Conservation (phyloP, 805 yeast species). For the Cyberlindnera americana region DNA sequence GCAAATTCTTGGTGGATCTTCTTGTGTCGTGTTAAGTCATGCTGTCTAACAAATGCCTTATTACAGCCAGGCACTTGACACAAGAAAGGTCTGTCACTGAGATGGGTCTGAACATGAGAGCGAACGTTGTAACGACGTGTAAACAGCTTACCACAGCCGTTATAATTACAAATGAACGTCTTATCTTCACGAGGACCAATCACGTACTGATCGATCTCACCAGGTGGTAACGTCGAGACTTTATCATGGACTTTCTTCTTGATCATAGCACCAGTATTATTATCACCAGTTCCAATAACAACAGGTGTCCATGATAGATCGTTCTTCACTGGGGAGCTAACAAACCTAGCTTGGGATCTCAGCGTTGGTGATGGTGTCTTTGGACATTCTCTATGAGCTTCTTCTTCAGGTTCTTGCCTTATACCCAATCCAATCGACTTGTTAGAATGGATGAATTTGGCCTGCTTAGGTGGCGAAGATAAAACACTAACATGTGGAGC, state of each 20-base stretch:
- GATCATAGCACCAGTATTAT: constrained; percentile 1
- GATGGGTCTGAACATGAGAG: constrained; percentile 94
- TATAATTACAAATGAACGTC: constrained; percentile 68
- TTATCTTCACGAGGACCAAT: constrained; percentile 74
- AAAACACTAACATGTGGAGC: not conserved
- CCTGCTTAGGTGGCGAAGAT: constrained; percentile 13
- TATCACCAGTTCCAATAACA: constrained; percentile 14
- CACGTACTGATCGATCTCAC: constrained; percentile 80
- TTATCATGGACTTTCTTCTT: constrained; percentile 28
- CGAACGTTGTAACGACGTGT: constrained; percentile 88
- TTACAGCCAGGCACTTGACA: constrained; percentile 65
- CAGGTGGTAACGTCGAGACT: constrained; percentile 75
- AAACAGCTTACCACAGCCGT: constrained; percentile 78
- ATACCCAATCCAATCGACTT: constrained; percentile 15
- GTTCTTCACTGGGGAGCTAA: constrained; percentile 15
- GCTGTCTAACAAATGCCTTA: constrained; percentile 90
- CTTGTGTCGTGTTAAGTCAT: constrained; percentile 86
- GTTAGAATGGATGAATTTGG: constrained; percentile 12
- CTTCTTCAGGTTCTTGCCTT: constrained; percentile 23
- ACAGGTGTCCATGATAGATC: constrained; percentile 27
- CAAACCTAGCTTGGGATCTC: constrained; percentile 32
- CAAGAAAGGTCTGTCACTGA: constrained; percentile 87
- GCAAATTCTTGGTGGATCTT: constrained; percentile 78
- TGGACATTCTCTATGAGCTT: constrained; percentile 32
- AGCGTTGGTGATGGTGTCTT: constrained; percentile 45